Evolutionary conservation across 345 rosid genomes (phyloP).

Genomic region (Arabis alpina): DNA sequence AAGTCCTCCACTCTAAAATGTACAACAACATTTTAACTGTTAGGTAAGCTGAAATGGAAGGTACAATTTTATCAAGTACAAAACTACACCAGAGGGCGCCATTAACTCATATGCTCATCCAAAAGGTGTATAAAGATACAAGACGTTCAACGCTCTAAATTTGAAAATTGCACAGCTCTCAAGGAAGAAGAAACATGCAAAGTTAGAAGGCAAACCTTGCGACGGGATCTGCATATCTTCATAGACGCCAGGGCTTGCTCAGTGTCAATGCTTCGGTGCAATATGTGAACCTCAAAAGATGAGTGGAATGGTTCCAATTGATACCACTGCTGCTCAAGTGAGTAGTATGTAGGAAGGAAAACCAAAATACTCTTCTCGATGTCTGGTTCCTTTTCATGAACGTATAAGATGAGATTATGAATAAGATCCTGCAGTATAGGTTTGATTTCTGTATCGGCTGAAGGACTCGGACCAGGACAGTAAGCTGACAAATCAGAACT

Average conservation of each 20-base stretch:
- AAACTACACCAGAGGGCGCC: slow-evolving; percentile 10
- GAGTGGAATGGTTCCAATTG: slow-evolving; percentile 59
- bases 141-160: slow-evolving; percentile 13
- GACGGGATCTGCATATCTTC: slow-evolving; percentile 85
- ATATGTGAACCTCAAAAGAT: slow-evolving; percentile 76
- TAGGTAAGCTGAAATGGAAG: slow-evolving; percentile 16
- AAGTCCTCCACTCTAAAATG: slow-evolving; percentile 6
- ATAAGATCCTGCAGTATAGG: slow-evolving; percentile 78
- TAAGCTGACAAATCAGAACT: slow-evolving; percentile 52
- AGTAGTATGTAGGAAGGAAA: slow-evolving; percentile 89
- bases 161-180: slow-evolving; percentile 5
- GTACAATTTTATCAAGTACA: slow-evolving; percentile 11
- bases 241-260: slow-evolving; percentile 85
- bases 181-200: slow-evolving; percentile 17
- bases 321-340: slow-evolving; percentile 84
- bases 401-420: slow-evolving; percentile 68
- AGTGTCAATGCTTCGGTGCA: slow-evolving; percentile 85
- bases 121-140: slow-evolving; percentile 10
- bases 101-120: slow-evolving; percentile 4
- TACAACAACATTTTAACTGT: slow-evolving; percentile 14
- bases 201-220: slow-evolving; percentile 62
- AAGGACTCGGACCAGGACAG: slow-evolving; percentile 70
- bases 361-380: slow-evolving; percentile 87
- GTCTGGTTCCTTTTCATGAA: slow-evolving; percentile 77
- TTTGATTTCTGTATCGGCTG: slow-evolving; percentile 64